Conservation (phyloP, 306 rosid genomes). For the Carpinus fangiana region DNA sequence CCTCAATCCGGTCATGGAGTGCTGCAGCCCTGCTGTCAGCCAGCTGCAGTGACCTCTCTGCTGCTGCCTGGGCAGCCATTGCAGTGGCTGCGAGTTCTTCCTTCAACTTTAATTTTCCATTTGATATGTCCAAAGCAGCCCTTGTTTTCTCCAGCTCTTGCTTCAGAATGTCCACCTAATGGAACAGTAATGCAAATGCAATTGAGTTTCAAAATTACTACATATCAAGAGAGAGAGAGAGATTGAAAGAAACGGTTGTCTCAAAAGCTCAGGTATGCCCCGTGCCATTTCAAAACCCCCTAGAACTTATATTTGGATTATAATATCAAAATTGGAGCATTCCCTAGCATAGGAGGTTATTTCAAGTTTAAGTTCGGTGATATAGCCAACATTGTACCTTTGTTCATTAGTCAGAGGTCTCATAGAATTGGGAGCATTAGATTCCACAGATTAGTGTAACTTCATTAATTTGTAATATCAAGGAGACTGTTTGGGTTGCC, state of each 20-base stretch:
- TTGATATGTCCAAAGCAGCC: conserved; percentile 56
- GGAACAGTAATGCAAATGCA: conserved; percentile 11
- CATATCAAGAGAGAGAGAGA: conserved; percentile 5
- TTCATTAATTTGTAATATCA: background rate
- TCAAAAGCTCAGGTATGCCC: background rate
- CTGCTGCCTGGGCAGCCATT: conserved; percentile 86
- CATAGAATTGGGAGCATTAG: background rate
- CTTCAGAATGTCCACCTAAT: conserved; percentile 65
- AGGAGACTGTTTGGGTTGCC: background rate
- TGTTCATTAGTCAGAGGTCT: background rate
- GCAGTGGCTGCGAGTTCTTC: conserved; percentile 73
- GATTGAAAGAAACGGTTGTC: background rate
- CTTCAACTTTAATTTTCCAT: conserved; percentile 65
- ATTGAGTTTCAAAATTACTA: conserved; percentile 4
- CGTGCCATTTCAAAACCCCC: background rate
- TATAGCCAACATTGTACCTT: background rate
- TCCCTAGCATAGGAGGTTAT: background rate
- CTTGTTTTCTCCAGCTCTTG: conserved; percentile 80
- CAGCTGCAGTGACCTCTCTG: conserved; percentile 70
- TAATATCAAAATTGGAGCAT: background rate
- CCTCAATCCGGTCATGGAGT: conserved; percentile 56
- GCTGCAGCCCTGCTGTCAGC: conserved; percentile 66
- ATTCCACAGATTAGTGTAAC: background rate
- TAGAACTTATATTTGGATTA: background rate
- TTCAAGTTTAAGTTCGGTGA: background rate